Evolutionary conservation across 2,329 filamentous ascomycete species (phyloP).

Genomic region (Westerdykella ornata): DNA sequence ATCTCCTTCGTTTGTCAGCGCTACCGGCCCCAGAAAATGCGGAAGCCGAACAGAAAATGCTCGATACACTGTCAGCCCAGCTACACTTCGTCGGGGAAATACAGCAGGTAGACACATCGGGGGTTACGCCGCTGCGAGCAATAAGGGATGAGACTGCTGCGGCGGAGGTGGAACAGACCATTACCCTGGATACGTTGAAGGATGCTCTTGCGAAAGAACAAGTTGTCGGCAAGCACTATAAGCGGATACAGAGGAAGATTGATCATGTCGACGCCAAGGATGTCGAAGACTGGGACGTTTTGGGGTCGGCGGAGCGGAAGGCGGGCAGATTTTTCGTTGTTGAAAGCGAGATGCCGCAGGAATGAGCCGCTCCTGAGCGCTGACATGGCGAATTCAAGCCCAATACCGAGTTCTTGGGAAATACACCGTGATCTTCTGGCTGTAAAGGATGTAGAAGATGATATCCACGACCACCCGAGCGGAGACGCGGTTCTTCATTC

Average conservation of each 20-base stretch:
- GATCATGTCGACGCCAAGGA: conserved; percentile 39
- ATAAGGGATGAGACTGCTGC: conserved; percentile 71
- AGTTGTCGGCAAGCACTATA: conserved; percentile 49
- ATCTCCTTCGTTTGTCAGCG: conserved; percentile 83
- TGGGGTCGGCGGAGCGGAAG: conserved; percentile 59
- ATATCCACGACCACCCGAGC: too few species aligned
- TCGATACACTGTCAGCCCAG: conserved; percentile 70
- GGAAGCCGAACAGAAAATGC: conserved; percentile 62
- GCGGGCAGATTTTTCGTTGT: conserved; percentile 73
- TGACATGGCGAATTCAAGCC: too few species aligned
- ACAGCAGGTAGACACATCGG: conserved; percentile 67
- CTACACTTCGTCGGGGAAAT: conserved; percentile 86
- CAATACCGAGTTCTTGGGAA: too few species aligned
- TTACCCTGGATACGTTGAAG: conserved; percentile 53
- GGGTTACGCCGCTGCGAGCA: conserved; percentile 65
- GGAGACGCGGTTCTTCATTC: too few species aligned
- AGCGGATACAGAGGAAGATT: conserved; percentile 45
- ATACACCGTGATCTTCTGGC: too few species aligned
- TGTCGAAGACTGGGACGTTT: conserved; percentile 62
- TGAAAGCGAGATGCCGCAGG: conserved; percentile 48
- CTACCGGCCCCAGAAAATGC: conserved; percentile 62
- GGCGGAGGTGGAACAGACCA: conserved; percentile 51
- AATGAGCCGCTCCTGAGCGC: too few species aligned
- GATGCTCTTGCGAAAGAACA: conserved; percentile 56
- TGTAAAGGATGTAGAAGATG: too few species aligned